These are phyloP conservation scores for Ananas comosus DNA, from an alignment of 176 grass and related monocot genomes.

Conservation along the genomic window DNA sequence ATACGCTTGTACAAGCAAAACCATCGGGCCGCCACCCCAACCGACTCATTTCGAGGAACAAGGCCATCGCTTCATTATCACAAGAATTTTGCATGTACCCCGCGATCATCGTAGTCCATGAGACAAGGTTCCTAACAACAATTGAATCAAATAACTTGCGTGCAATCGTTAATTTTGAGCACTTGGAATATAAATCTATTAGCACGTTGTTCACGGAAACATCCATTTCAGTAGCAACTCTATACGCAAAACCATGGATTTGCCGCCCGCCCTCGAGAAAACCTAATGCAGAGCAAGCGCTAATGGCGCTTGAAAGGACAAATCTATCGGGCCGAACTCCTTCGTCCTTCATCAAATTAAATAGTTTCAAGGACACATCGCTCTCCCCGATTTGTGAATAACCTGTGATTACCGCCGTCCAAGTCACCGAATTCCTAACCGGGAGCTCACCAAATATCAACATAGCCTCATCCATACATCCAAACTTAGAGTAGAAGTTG, in stretches of 20 bases:
- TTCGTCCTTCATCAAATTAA: conserved; percentile 39
- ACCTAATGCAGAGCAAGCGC: conserved; percentile 44
- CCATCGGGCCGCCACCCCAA: conserved; percentile 51
- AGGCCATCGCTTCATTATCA: conserved; percentile 39
- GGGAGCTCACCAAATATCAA: conserved; percentile 43
- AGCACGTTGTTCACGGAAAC: conserved; percentile 39
- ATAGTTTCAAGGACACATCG: conserved; percentile 32
- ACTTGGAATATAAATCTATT: conserved; percentile 69
- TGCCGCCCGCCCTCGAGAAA: conserved; percentile 53
- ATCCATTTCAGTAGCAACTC: conserved; percentile 33
- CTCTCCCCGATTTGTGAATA: conserved; percentile 39
- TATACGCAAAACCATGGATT: conserved; percentile 48
- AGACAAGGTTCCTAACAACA: conserved; percentile 44
- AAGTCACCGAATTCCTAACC: conserved; percentile 43
- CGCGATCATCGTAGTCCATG: conserved; percentile 78
- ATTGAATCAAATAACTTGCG: conserved; percentile 50
- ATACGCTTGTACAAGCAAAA: conserved; percentile 60
- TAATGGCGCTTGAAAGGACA: conserved; percentile 47
- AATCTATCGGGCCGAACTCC: conserved; percentile 40
- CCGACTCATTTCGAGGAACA: conserved; percentile 46
- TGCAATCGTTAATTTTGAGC: conserved; percentile 38
- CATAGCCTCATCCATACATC: conserved; percentile 39
- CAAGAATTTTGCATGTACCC: conserved; percentile 68
- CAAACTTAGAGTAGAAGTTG: conserved; percentile 46
- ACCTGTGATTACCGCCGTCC: conserved; percentile 58